Percentiles rank a stretch among this genome's conserved stretches.
Evolutionary conservation across 768 basidiomycete species (phyloP).

Genomic region (Suillus ampliporus): DNA sequence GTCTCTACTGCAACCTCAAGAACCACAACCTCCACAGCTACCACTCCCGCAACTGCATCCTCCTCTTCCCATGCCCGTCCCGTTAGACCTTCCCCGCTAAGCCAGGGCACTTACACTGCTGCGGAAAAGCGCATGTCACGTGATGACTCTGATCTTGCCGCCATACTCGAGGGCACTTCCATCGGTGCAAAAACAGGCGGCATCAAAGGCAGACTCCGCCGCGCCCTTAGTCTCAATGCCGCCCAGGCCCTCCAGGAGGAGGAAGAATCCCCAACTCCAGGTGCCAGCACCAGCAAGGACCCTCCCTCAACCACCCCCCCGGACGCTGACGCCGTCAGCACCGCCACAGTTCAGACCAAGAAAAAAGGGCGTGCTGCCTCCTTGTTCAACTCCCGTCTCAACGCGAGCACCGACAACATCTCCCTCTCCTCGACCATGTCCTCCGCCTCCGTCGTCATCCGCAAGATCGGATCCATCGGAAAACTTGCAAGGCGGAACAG

Average conservation of each 20-base stretch:
- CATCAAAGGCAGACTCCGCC: conserved; percentile 76
- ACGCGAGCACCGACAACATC: conserved; percentile 93
- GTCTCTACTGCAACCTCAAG: conserved; percentile 35
- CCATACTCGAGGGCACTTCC: conserved; percentile 50
- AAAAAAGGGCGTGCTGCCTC: conserved; percentile 75
- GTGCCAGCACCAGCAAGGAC: conserved; percentile 31
- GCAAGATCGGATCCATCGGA: conserved; percentile 91
- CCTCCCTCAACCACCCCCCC: conserved; percentile 30
- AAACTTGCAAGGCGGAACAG: conserved; percentile 90
- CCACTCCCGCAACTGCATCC: conserved; percentile 13
- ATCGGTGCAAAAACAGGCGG: conserved; percentile 66
- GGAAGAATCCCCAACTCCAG: conserved; percentile 40
- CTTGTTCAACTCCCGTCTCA: conserved; percentile 87
- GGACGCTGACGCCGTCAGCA: conserved; percentile 31
- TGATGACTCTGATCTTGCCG: conserved; percentile 73
- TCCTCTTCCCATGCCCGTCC: conserved; percentile 39
- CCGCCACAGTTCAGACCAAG: conserved; percentile 59
- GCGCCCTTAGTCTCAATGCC: conserved; percentile 73
- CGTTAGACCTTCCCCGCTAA: conserved; percentile 37
- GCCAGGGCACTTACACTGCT: conserved; percentile 54
- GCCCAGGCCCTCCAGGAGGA: conserved; percentile 61
- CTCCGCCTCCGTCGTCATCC: conserved; percentile 94
- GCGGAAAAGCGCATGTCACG: conserved; percentile 79
- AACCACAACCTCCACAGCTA: conserved; percentile 26
- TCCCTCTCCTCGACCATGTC: conserved; percentile 94